Evolutionary conservation across 2,329 filamentous ascomycete species (phyloP).

Genomic region (Ceratocystis colombiana): DNA sequence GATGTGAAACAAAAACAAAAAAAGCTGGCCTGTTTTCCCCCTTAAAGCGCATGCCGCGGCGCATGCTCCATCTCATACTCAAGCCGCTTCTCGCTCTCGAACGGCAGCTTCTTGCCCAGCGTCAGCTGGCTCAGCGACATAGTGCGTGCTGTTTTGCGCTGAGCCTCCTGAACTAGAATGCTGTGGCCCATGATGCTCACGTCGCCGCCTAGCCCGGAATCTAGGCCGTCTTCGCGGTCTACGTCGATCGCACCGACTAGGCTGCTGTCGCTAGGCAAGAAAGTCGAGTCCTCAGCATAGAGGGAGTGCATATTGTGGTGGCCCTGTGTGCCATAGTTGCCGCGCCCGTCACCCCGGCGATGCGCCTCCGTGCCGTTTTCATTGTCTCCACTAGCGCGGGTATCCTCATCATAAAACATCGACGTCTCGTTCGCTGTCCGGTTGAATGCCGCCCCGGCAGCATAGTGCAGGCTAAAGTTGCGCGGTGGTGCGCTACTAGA

Average conservation of each 20-base stretch:
- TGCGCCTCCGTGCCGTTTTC: constrained; percentile 26
- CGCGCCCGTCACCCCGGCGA: background rate
- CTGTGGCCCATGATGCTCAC: background rate
- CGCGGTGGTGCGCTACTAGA: constrained; percentile 37
- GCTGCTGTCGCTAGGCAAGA: constrained; percentile 21
- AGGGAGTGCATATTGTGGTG: constrained; percentile 31
- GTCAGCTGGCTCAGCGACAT: constrained; percentile 55
- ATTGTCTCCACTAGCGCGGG: background rate
- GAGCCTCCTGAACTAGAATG: constrained; percentile 24
- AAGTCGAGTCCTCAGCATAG: constrained; percentile 21
- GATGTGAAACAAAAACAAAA: background rate
- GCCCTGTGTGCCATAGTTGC: constrained; percentile 29
- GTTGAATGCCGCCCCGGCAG: background rate
- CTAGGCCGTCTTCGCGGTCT: constrained; percentile 21
- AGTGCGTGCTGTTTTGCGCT: constrained; percentile 50
- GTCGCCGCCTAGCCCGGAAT: background rate
- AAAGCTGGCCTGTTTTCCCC: background rate
- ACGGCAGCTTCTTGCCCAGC: constrained; percentile 33
- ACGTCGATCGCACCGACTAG: constrained; percentile 27
- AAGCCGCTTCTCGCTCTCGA: constrained; percentile 19
- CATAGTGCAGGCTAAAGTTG: constrained; percentile 24
- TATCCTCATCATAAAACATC: constrained; percentile 6
- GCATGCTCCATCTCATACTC: constrained; percentile 29
- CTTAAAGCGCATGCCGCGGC: constrained; percentile 20
- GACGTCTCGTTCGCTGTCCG: constrained; percentile 4